Evolutionary conservation across 2,329 filamentous ascomycete species (phyloP).

Genomic region (Sporothrix dimorphospora): DNA sequence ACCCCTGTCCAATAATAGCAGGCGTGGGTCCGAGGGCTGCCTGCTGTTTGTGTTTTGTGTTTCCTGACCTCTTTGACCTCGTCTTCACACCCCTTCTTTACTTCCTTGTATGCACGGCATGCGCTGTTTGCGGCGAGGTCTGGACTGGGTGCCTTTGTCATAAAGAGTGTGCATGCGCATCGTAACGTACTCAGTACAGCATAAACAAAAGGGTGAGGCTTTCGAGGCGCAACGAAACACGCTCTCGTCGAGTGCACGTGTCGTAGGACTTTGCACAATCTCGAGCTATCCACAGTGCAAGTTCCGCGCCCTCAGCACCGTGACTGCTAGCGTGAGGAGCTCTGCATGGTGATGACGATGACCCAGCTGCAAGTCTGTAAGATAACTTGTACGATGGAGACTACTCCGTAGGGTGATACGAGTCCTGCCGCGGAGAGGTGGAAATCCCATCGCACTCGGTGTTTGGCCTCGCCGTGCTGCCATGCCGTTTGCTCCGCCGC

Average conservation of each 20-base stretch:
- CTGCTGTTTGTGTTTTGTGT: background rate
- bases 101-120: background rate
- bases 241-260: background rate
- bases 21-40: background rate
- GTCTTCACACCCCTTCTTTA: background rate
- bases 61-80: conserved; percentile 10
- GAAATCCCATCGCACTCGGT: background rate
- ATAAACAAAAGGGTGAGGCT: background rate
- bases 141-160: background rate
- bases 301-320: background rate
- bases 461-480: background rate
- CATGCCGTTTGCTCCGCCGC: background rate
- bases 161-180: conserved; percentile 3
- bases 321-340: background rate
- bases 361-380: background rate
- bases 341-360: conserved; percentile 11
- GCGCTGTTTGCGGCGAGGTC: background rate
- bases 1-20: conserved; percentile 28
- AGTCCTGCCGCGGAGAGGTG: background rate
- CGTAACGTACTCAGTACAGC: background rate
- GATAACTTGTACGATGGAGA: background rate
- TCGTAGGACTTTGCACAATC: background rate
- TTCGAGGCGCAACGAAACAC: background rate
- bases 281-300: background rate
- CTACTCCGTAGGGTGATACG: background rate